phyloP scores from a whole-genome alignment of 1,139 yeast species.

The Debaryomycetaceae sp. region DNA sequence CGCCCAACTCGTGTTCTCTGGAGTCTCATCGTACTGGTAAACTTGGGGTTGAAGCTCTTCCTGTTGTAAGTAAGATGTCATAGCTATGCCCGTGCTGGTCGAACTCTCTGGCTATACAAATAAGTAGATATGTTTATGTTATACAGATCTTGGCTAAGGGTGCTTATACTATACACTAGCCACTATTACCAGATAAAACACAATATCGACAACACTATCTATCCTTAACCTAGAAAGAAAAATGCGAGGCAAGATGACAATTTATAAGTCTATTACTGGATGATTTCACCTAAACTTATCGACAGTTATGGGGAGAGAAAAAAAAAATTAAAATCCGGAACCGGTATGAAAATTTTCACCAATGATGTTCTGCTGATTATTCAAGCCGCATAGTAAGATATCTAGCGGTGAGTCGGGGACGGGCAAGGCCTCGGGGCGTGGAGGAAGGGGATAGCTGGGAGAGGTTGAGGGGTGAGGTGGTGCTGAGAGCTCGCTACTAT shows the following conservation, averaged over 20 bases:
- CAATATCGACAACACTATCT: neutral
- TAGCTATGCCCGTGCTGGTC: constrained; percentile 3
- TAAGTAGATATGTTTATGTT: neutral
- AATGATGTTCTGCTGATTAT: neutral
- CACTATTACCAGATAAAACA: neutral
- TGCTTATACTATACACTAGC: neutral
- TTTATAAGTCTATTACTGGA: neutral
- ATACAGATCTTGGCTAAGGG: neutral
- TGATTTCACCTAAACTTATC: neutral
- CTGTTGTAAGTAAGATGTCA: constrained; percentile 39
- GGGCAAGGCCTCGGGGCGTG: neutral
- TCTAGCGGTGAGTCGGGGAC: neutral
- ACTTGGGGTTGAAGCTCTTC: constrained; percentile 39
- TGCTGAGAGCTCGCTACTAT: no score
- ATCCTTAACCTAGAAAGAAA: neutral
- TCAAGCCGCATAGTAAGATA: neutral
- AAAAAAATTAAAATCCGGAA: neutral
- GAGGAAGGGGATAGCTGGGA: neutral
- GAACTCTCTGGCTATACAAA: neutral
- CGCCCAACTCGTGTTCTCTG: constrained; percentile 89
- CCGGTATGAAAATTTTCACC: neutral
- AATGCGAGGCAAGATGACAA: neutral
- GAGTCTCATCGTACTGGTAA: constrained; percentile 70
- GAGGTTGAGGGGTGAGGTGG: neutral
- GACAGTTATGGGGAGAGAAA: neutral